Percentiles rank a stretch among this genome's conserved stretches.
Conservation (phyloP, 331 rosid genomes). For the Prunus yedoensis region DNA sequence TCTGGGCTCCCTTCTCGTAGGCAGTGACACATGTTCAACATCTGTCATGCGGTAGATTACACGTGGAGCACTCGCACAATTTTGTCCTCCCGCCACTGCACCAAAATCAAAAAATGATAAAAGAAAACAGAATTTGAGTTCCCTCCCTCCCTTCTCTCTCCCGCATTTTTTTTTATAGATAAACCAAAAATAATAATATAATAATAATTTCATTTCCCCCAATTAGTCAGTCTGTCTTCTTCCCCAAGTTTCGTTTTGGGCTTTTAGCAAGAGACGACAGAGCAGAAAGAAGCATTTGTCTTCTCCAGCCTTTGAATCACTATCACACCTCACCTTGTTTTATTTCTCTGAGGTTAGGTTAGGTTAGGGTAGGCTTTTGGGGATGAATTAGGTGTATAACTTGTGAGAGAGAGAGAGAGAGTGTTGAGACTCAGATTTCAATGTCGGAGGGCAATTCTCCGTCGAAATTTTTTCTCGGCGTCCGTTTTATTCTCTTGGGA, state of each 20-base stretch:
- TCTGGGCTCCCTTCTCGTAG: too few species aligned
- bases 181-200: not conserved
- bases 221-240: constrained; percentile 28
- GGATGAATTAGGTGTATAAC: not conserved
- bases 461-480: constrained; percentile 48
- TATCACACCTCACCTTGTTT: too few species aligned
- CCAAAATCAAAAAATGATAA: constrained; percentile 31
- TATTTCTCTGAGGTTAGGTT: too few species aligned
- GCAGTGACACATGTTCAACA: not conserved
- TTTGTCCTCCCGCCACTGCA: constrained; percentile 28
- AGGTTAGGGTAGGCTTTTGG: too few species aligned
- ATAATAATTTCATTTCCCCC: not conserved
- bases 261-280: not conserved
- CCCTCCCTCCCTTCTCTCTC: constrained; percentile 29
- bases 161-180: not conserved
- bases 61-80: constrained; percentile 10
- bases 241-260: constrained; percentile 37
- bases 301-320: too few species aligned
- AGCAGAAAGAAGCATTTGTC: not conserved
- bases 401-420: not conserved
- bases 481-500: constrained; percentile 65
- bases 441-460: constrained; percentile 41
- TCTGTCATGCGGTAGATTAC: not conserved
- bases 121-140: constrained; percentile 1
- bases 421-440: not conserved